A percentile compares a stretch with the other conserved stretches of the same genome.
Evolutionary conservation across 148 eudicot species (phyloP).

Genomic region (Pouteria glomerata): DNA sequence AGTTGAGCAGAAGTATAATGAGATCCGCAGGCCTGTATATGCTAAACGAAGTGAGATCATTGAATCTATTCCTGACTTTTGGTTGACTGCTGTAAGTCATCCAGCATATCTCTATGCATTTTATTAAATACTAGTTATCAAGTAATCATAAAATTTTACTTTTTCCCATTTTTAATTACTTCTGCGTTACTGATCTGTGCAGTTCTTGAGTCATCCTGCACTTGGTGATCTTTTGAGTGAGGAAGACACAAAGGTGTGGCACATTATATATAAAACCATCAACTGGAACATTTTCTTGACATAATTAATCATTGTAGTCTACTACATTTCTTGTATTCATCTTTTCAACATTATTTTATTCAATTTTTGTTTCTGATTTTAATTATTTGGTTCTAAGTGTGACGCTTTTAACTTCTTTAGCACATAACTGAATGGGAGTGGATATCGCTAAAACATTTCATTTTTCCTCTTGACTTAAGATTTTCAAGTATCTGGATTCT

Average conservation of each 20-base stretch:
- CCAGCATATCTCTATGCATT: background rate
- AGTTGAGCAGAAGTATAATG: conserved; percentile 78
- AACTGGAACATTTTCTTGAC: background rate
- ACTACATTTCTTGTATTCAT: background rate
- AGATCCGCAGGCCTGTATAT: conserved; percentile 67
- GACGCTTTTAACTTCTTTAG: background rate
- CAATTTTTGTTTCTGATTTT: background rate
- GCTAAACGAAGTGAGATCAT: conserved; percentile 65
- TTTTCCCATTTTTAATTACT: conserved; percentile 3
- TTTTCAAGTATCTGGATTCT: conserved; percentile 65
- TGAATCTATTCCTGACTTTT: conserved; percentile 78
- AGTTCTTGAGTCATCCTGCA: conserved; percentile 88
- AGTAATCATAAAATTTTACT: background rate
- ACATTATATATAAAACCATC: background rate
- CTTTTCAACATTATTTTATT: background rate
- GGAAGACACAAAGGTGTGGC: conserved; percentile 76
- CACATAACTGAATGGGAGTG: background rate
- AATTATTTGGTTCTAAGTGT: background rate
- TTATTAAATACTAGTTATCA: background rate
- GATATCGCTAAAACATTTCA: background rate
- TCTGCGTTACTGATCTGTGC: conserved; percentile 19
- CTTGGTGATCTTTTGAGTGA: conserved; percentile 62
- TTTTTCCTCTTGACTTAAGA: conserved; percentile 26
- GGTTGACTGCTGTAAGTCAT: conserved; percentile 80
- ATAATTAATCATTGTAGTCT: background rate